Evolutionary conservation across 768 basidiomycete genomes (phyloP).

Genomic region (Auriscalpium orientale): DNA sequence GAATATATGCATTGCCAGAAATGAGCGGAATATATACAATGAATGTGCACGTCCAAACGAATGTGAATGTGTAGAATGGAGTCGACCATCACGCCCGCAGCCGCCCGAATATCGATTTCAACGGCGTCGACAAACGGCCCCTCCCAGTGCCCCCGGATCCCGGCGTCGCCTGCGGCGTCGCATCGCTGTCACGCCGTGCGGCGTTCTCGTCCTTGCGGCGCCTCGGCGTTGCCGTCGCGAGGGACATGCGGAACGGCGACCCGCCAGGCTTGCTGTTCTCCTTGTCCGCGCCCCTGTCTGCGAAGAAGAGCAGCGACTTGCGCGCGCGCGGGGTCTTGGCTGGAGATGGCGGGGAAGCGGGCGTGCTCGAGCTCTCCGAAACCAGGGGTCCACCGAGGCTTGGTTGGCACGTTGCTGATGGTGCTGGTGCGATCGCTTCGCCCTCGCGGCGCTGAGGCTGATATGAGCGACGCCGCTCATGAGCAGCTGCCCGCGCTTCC

Average conservation of each 20-base stretch:
- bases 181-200: constrained; percentile 4
- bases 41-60: not conserved
- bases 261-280: constrained; percentile 7
- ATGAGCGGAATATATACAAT: not conserved
- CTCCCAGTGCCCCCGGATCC: not conserved
- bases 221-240: constrained; percentile 1
- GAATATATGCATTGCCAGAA: no score
- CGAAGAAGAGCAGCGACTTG: constrained; percentile 7
- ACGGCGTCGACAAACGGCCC: constrained; percentile 10
- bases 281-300: constrained; percentile 3
- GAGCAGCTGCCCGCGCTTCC: no score
- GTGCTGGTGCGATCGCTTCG: not conserved
- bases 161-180: not conserved
- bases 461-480: no score
- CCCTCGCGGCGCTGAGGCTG: no score
- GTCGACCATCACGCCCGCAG: constrained; percentile 3
- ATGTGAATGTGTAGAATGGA: not conserved
- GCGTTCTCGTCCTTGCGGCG: constrained; percentile 10
- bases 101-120: constrained; percentile 12
- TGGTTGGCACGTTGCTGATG: not conserved
- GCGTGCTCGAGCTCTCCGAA: not conserved
- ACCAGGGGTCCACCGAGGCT: not conserved
- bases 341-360: not conserved
- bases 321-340: constrained; percentile 4
- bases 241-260: not conserved